These are phyloP conservation scores for Aspergillus bertholletiae DNA, from an alignment of 495 filamentous ascomycete genomes.

Conservation along the genomic window DNA sequence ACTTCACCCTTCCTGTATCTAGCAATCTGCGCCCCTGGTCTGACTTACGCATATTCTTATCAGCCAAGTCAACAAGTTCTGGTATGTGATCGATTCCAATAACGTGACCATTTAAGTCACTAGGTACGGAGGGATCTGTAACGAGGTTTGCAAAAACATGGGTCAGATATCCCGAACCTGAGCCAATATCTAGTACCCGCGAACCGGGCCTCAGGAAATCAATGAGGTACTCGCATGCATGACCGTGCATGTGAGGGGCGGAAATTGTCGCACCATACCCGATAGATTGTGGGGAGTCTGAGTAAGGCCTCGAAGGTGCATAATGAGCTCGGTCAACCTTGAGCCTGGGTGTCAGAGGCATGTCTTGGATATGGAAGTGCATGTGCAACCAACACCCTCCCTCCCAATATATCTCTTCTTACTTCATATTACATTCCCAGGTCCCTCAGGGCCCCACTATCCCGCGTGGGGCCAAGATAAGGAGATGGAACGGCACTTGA, in stretches of 20 bases:
- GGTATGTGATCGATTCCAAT: constrained; percentile 89
- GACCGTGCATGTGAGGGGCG: constrained; percentile 96
- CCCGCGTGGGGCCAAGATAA: too few relatives aligned
- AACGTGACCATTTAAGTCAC: constrained; percentile 47
- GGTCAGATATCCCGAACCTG: constrained; percentile 87
- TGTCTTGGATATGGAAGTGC: neutral
- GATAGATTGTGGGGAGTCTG: constrained; percentile 88
- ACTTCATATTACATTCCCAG: too few relatives aligned
- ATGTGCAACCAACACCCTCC: neutral
- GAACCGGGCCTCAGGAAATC: constrained; percentile 52
- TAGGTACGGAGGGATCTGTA: constrained; percentile 33
- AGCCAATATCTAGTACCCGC: constrained; percentile 81
- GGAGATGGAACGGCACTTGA: neutral
- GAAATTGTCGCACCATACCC: constrained; percentile 87
- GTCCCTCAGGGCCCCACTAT: too few relatives aligned
- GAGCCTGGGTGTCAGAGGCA: constrained; percentile 9
- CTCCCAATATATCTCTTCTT: too few relatives aligned
- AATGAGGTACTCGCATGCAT: constrained; percentile 65
- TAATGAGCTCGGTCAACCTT: constrained; percentile 92
- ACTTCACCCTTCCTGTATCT: constrained; percentile 58
- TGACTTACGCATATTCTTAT: constrained; percentile 70
- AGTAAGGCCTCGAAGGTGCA: constrained; percentile 67
- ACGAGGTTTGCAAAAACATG: constrained; percentile 84
- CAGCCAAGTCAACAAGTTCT: constrained; percentile 69
- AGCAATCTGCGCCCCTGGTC: constrained; percentile 61